Evolutionary conservation across 169 alveolate species (phyloP), one percentile per base, ranked within the genome.

Genomic region (Eimeria falciformis): DNA sequence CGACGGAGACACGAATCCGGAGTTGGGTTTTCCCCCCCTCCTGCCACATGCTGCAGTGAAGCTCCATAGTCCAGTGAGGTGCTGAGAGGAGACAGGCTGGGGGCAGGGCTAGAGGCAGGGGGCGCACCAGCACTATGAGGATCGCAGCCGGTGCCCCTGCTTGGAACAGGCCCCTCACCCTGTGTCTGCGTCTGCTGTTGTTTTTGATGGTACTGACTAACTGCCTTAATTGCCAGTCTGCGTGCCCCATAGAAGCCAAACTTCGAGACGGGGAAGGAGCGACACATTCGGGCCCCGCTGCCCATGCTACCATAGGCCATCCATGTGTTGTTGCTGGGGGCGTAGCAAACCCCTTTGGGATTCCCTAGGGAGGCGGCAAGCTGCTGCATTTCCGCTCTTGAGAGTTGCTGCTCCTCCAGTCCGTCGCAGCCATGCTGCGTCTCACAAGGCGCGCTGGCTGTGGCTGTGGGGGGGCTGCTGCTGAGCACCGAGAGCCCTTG

Each of bases 321-420:
- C 90, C 90, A 81, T 7, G 90, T 81, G 58, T 81, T 81, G 58
- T 81, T 81, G 58, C 90, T 81, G 25, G 90, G 90, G 58, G 90
- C 90, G 58, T 81, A 81, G 75, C 90, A 81, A 23, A 81, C 90
- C 9, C 90, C 90, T 53, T 81, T 81, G 25, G 90, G 90, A 50
- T 81, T 81, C 7, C 58, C 33, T 9, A 81, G 90, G 7, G 90
- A 75, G 7, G 84, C 66, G n/a, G 90, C 90, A n/a, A 81, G 90
- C 88, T 81, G 90, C 90, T 81, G 90, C 53, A 50, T 37, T 21
- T 81, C 90, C n/a, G 50, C 58, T 7, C 75, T 75, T 40, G 90
- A 58, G 33, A 58, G 71, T 25, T 58, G 71, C 71, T 58, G 71
- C 71, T 58, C 29, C 71, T 58, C 29, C 33, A 11, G 71, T 14